These are phyloP conservation scores for Eucalyptus marginata DNA, from an alignment of 345 rosid genomes.

Conservation along the genomic window DNA sequence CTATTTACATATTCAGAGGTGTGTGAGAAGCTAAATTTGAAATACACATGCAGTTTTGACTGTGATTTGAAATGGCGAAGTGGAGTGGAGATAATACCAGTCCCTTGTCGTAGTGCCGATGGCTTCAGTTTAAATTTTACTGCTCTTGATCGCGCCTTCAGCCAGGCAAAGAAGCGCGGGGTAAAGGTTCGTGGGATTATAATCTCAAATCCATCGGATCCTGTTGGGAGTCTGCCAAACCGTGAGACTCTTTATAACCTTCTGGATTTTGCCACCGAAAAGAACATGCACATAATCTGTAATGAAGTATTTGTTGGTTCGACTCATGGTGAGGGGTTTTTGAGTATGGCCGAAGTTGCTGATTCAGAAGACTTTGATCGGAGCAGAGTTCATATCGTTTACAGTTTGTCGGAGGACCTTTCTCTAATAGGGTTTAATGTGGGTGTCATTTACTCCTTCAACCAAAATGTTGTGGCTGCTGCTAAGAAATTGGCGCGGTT, in stretches of 20 bases:
- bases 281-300: constrained; percentile 73
- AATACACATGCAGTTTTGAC: constrained; percentile 45
- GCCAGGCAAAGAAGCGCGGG: constrained; percentile 89
- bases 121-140: constrained; percentile 53
- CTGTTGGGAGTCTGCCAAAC: constrained; percentile 49
- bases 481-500: constrained; percentile 55
- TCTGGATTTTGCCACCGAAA: constrained; percentile 77
- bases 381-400: constrained; percentile 71
- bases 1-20: neutral
- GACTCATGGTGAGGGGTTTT: constrained; percentile 53
- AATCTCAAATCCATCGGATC: constrained; percentile 73
- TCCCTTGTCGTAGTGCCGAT: constrained; percentile 82
- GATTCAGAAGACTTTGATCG: constrained; percentile 47
- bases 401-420: constrained; percentile 58
- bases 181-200: constrained; percentile 65
- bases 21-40: neutral
- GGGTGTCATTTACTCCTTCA: constrained; percentile 60
- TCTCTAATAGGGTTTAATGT: constrained; percentile 58
- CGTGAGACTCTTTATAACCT: constrained; percentile 58
- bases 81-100: constrained; percentile 81
- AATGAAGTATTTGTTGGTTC: constrained; percentile 70
- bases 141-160: constrained; percentile 72
- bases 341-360: constrained; percentile 67
- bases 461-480: constrained; percentile 45
- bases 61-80: constrained; percentile 81